Evolutionary conservation across 257 asterid genomes (phyloP).

Genomic region (Nemophila menziesii): DNA sequence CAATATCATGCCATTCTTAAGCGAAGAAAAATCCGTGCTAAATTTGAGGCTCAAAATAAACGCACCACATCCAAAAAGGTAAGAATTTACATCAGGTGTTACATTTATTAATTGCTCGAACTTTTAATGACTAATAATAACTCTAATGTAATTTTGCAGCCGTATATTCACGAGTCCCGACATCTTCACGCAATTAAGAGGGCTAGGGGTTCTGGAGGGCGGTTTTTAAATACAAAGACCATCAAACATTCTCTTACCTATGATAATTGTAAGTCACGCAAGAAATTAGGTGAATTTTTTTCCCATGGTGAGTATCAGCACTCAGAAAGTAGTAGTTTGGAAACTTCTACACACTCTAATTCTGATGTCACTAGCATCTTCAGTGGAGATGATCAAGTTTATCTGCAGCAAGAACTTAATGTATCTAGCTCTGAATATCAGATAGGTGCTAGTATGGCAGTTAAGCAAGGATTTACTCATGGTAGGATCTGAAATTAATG

Average conservation of each 20-base stretch:
- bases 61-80: constrained; percentile 48
- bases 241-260: constrained; percentile 13
- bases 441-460: constrained; percentile 1
- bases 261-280: constrained; percentile 6
- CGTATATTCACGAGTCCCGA: constrained; percentile 61
- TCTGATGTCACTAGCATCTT: constrained; percentile 51
- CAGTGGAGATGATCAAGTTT: constrained; percentile 31
- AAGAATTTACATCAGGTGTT: not conserved
- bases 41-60: constrained; percentile 57
- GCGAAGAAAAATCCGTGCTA: constrained; percentile 65
- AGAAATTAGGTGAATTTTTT: constrained; percentile 3
- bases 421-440: constrained; percentile 16
- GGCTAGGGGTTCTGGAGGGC: constrained; percentile 63
- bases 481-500: constrained; percentile 21
- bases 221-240: constrained; percentile 43
- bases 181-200: constrained; percentile 58
- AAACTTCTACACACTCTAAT: constrained; percentile 26
- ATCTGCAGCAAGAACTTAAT: constrained; percentile 28
- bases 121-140: not conserved
- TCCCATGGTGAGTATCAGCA: constrained; percentile 15
- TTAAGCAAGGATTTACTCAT: constrained; percentile 13
- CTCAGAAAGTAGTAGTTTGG: constrained; percentile 41
- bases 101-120: not conserved
- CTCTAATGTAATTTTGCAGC: constrained; percentile 21
- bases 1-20: constrained; percentile 71